phyloP scores from a whole-genome alignment of 805 yeast genomes.

The Torulaspora maleeae region DNA sequence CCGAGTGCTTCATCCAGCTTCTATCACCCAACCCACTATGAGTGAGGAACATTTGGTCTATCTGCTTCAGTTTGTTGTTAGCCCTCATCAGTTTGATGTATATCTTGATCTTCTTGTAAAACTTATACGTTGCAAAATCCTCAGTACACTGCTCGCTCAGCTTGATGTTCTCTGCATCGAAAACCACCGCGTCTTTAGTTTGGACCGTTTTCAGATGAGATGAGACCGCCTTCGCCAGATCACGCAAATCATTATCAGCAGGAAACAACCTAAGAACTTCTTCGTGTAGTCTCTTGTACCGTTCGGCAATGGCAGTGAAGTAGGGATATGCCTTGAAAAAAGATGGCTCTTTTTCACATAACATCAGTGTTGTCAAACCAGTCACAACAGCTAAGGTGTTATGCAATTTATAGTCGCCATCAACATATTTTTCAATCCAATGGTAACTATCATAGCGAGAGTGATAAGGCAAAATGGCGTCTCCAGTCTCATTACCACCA shows the following conservation, averaged over 20 bases:
- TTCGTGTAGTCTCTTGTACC: slow-evolving; percentile 32
- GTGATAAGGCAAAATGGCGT: slow-evolving; percentile 47
- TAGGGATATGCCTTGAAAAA: slow-evolving; percentile 46
- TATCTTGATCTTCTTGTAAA: slow-evolving; percentile 52
- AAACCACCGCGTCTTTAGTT: slow-evolving; percentile 34
- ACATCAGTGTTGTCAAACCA: slow-evolving; percentile 49
- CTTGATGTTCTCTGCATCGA: slow-evolving; percentile 45
- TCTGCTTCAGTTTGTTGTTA: slow-evolving; percentile 48
- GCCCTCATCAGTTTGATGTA: slow-evolving; percentile 53
- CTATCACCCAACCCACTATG: slow-evolving; percentile 46
- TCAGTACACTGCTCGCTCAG: slow-evolving; percentile 49
- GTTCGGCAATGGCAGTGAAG: slow-evolving; percentile 39
- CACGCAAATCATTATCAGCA: slow-evolving; percentile 18
- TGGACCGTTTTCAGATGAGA: slow-evolving; percentile 9
- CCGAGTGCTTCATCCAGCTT: slow-evolving; percentile 58
- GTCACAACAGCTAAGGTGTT: slow-evolving; percentile 54
- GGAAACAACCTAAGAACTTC: slow-evolving; percentile 25
- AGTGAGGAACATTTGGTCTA: slow-evolving; percentile 52
- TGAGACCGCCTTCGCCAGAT: slow-evolving; percentile 10
- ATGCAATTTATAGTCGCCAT: slow-evolving; percentile 50
- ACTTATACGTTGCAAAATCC: slow-evolving; percentile 78
- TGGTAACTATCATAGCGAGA: slow-evolving; percentile 54
- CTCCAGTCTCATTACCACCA: slow-evolving; percentile 33
- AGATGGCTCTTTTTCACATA: slow-evolving; percentile 56
- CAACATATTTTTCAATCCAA: slow-evolving; percentile 52